phyloP scores from a whole-genome alignment of 1,284 basidiomycete species.

The Leccinum laetum region DNA sequence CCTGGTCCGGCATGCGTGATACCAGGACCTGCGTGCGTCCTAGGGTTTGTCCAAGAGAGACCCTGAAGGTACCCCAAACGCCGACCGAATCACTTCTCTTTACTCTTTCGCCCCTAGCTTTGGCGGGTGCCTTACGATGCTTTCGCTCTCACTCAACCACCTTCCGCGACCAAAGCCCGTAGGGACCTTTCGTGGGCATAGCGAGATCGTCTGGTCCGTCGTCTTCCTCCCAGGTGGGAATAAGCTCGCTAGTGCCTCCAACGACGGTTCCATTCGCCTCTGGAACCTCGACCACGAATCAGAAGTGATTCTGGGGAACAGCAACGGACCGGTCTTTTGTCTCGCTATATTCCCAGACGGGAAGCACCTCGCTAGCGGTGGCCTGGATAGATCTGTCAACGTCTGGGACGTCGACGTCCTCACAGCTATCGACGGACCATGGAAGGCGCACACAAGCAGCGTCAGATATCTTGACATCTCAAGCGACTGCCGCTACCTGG shows the following conservation, averaged over 20 bases:
- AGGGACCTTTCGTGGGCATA: conserved; percentile 26
- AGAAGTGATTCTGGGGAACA: conserved; percentile 26
- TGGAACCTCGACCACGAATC: conserved; percentile 28
- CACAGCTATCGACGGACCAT: conserved; percentile 19
- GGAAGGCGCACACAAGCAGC: conserved; percentile 26
- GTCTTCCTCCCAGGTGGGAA: conserved; percentile 29
- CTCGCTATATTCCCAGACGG: conserved; percentile 31
- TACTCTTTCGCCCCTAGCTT: conserved; percentile 25
- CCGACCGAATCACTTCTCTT: conserved; percentile 25
- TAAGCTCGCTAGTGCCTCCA: conserved; percentile 29
- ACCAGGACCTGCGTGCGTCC: conserved; percentile 31
- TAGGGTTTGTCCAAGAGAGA: conserved; percentile 31
- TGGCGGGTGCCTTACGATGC: conserved; percentile 23
- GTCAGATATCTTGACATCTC: conserved; percentile 32
- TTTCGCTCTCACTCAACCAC: conserved; percentile 34
- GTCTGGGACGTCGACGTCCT: conserved; percentile 29
- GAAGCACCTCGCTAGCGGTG: conserved; percentile 28
- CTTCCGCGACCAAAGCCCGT: conserved; percentile 25
- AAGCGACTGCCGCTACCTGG: conserved; percentile 29
- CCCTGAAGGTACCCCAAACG: conserved; percentile 25
- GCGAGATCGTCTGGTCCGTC: conserved; percentile 29
- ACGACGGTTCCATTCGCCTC: conserved; percentile 31
- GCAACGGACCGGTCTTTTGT: conserved; percentile 25
- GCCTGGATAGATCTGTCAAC: conserved; percentile 31
- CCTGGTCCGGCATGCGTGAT: conserved; percentile 32